Conservation (phyloP, 225 moss, liverwort and hornwort genomes). For the Marchantia polymorpha region DNA sequence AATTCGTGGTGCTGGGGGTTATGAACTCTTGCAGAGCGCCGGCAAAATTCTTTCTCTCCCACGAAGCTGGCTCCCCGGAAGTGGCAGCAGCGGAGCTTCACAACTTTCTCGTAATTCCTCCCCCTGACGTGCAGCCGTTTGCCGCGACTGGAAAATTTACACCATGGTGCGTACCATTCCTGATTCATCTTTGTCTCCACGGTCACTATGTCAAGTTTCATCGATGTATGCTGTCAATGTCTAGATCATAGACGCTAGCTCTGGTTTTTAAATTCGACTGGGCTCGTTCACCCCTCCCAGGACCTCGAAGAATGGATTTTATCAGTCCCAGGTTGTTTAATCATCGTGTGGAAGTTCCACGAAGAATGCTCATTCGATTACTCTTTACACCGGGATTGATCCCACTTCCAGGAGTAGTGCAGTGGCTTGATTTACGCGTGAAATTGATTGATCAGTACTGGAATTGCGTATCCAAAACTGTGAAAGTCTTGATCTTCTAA, state of each 20-base stretch:
- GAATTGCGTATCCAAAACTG: background rate
- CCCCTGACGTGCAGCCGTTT: background rate
- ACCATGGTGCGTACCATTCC: constrained; percentile 6
- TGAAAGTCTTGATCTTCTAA: background rate
- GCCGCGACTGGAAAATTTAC: background rate
- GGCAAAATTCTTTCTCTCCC: background rate
- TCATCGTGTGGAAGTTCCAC: too few species aligned
- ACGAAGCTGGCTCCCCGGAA: background rate
- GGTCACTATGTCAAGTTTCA: background rate
- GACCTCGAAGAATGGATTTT: too few species aligned
- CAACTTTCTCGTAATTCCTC: background rate
- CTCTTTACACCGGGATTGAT: too few species aligned
- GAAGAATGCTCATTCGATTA: too few species aligned
- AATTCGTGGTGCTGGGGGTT: background rate
- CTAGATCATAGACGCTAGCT: too few species aligned
- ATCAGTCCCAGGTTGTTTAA: too few species aligned
- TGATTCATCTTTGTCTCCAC: background rate
- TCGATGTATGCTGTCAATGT: background rate
- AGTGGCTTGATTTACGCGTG: background rate
- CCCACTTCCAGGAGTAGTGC: too few species aligned
- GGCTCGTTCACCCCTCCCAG: too few species aligned
- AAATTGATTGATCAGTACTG: background rate
- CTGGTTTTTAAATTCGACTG: too few species aligned
- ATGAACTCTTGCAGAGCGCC: background rate
- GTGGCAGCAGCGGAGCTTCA: constrained; percentile 13